Conservation (phyloP, 2,329 filamentous ascomycete genomes). For the Bipolaris victoriae region DNA sequence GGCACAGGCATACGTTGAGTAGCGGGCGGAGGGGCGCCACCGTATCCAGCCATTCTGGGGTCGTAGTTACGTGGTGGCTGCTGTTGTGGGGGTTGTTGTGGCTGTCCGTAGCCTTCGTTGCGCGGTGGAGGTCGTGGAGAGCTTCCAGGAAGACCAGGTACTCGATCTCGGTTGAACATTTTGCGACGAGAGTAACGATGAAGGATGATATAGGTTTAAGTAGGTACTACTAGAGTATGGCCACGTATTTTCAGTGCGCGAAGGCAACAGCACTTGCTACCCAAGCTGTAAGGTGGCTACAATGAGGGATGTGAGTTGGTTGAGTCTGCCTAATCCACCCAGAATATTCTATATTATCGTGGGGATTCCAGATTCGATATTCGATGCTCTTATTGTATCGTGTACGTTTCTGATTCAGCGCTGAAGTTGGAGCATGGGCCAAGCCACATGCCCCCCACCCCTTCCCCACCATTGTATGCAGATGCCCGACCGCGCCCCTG, state of each 20-base stretch:
- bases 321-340: neutral
- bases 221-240: neutral
- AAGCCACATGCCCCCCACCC: slow-evolving; percentile 20
- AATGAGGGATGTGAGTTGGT: neutral
- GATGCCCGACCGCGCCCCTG: neutral
- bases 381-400: slow-evolving; percentile 22
- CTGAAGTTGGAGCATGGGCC: slow-evolving; percentile 10
- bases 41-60: slow-evolving; percentile 40
- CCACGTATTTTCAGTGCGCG: slow-evolving; percentile 1
- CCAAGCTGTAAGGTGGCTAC: neutral
- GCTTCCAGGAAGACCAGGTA: slow-evolving; percentile 54
- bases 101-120: slow-evolving; percentile 52
- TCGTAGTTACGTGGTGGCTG: slow-evolving; percentile 38
- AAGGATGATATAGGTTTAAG: neutral
- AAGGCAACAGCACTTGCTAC: slow-evolving; percentile 4
- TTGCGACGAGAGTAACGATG: neutral
- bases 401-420: slow-evolving; percentile 23
- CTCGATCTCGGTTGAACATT: slow-evolving; percentile 65
- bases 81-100: slow-evolving; percentile 33
- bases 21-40: slow-evolving; percentile 28
- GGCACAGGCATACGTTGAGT: slow-evolving; percentile 45
- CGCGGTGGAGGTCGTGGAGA: slow-evolving; percentile 51
- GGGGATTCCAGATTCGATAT: neutral
- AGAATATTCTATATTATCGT: neutral
- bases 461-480: slow-evolving; percentile 1